phyloP scores from a whole-genome alignment of 192 early-diverging fungal species.

The Glomus cerebriforme region DNA sequence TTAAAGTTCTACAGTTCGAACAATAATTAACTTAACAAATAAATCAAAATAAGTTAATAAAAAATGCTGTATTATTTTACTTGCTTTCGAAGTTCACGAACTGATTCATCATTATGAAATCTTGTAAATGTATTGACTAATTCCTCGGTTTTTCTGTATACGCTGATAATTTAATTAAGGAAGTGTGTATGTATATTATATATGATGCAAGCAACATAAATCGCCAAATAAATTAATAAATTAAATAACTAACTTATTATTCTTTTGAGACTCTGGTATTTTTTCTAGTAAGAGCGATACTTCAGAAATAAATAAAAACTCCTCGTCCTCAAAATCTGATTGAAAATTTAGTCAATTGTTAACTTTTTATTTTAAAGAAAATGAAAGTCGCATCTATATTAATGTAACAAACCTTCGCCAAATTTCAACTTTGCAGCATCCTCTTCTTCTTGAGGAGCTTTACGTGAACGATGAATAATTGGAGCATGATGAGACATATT shows the following conservation, averaged over 20 bases:
- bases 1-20: slow-evolving; percentile 18
- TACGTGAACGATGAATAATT: not conserved
- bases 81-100: slow-evolving; percentile 27
- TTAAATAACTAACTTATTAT: slow-evolving; percentile 4
- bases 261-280: not conserved
- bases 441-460: slow-evolving; percentile 26
- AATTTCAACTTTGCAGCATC: slow-evolving; percentile 29
- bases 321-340: slow-evolving; percentile 24
- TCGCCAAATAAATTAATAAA: not conserved
- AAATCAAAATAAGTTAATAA: too few species aligned
- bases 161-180: not conserved
- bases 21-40: not conserved
- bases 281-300: slow-evolving; percentile 6
- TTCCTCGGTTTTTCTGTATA: slow-evolving; percentile 22
- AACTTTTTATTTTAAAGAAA: too few species aligned
- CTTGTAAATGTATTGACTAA: slow-evolving; percentile 21
- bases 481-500: slow-evolving; percentile 14
- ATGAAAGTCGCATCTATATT: too few species aligned
- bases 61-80: not conserved
- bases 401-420: slow-evolving; percentile 24
- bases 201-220: not conserved
- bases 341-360: too few species aligned
- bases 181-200: not conserved
- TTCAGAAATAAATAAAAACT: slow-evolving; percentile 30
- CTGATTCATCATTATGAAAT: slow-evolving; percentile 32